phyloP scores from a whole-genome alignment of 805 yeast species.

The Metschnikowia gelsemii region DNA sequence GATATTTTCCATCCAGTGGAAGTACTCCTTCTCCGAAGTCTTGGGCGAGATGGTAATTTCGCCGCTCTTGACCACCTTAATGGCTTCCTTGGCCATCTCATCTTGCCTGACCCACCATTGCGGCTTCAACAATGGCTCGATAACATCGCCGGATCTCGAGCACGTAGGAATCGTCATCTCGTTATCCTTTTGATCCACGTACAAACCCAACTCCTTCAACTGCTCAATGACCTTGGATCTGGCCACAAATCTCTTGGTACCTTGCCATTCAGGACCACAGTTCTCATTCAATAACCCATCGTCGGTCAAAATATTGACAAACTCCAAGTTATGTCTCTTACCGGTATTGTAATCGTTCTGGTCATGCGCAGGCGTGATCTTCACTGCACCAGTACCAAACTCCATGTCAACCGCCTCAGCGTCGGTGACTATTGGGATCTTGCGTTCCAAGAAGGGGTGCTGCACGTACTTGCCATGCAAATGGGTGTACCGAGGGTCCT shows the following conservation, averaged over 20 bases:
- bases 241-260: slow-evolving; percentile 93
- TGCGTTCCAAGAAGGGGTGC: slow-evolving; percentile 87
- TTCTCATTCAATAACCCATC: slow-evolving; percentile 86
- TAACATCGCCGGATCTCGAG: slow-evolving; percentile 94
- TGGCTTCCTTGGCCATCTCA: slow-evolving; percentile 84
- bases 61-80: slow-evolving; percentile 81
- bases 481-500: slow-evolving; percentile 88
- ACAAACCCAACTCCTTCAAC: slow-evolving; percentile 71
- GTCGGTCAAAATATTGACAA: slow-evolving; percentile 87
- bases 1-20: slow-evolving; percentile 91
- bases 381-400: slow-evolving; percentile 99
- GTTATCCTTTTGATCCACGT: slow-evolving; percentile 83
- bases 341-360: slow-evolving; percentile 96
- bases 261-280: slow-evolving; percentile 86
- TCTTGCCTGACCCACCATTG: slow-evolving; percentile 98
- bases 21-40: slow-evolving; percentile 87
- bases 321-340: slow-evolving; percentile 85
- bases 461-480: slow-evolving; percentile 88
- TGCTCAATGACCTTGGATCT: slow-evolving; percentile 79
- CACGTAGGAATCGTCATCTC: slow-evolving; percentile 95
- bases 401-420: slow-evolving; percentile 97
- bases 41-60: slow-evolving; percentile 80
- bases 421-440: slow-evolving; percentile 86
- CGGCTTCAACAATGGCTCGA: slow-evolving; percentile 95
- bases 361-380: slow-evolving; percentile 98